Base-by-base conservation (phyloP, 2,329 filamentous ascomycete species). In the Ceratocystis cubensis region DNA sequence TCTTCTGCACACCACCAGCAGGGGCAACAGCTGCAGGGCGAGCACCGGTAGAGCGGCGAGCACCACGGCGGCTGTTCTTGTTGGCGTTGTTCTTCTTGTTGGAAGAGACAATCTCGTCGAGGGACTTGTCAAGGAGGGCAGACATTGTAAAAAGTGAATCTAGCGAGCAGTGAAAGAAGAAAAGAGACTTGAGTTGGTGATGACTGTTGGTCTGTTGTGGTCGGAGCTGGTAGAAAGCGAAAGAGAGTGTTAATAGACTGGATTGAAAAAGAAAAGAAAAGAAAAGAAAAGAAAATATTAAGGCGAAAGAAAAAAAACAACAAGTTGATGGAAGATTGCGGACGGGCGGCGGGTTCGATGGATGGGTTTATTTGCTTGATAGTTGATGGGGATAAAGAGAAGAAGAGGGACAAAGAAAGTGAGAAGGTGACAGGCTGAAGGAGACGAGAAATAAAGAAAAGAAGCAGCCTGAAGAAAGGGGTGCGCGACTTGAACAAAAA, bases 31-130 rank as follows among this genome's bases (percentile, higher is more conserved):
- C 76, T 69, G 83, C 76, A 69, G 82, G 78, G 69, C 80, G 80
- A 28, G 46, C 33, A 71, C 81, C 79, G 70, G 81, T 76, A 64
- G 80, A 74, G 71, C 81, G 81, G 69, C 82, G 81, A 70, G 75
- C 73, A 68, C 75, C 75, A 71, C 77, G 78, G 70, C 82, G 82
- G 76, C 78, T 82, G 72, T 78, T 79, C 72, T 81, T 83, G 76
- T 83, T 85, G 74, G 20, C 46, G 75, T 78, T 83, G 78, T 77
- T 82, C 72, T 79, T 79, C 72, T 82, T 84, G 76, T 84, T 86
- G 74, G 86, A 88, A 76, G 88, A 90, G 81, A 96, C 87, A 78
- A 99, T 96, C 80, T 96, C 91, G 77, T 97, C 94, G 72, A 99
- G 89, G 80, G 91, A 92, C 81, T 95, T 88, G 78, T 96, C 91